Evolutionary conservation across 805 yeast genomes (phyloP).

Genomic region (Yarrowia phangngaensis): DNA sequence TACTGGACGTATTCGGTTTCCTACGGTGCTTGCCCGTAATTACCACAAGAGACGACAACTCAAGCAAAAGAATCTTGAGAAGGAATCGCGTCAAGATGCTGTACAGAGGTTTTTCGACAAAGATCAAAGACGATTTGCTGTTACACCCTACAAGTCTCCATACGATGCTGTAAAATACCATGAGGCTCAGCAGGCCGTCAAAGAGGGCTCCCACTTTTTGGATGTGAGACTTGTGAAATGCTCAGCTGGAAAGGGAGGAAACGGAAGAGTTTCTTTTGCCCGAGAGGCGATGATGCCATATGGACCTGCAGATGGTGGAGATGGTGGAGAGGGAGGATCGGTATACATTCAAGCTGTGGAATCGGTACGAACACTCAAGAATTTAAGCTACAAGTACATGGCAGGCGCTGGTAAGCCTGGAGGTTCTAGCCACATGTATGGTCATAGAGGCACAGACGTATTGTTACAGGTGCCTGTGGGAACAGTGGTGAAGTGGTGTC

Average conservation of each 20-base stretch:
- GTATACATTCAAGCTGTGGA: conserved; percentile 77
- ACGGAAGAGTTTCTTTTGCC: conserved; percentile 79
- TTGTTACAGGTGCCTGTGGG: conserved; percentile 88
- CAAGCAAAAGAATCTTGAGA: conserved; percentile 15
- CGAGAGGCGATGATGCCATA: conserved; percentile 78
- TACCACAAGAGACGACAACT: conserved; percentile 14
- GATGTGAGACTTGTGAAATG: conserved; percentile 69
- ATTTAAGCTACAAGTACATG: conserved; percentile 58
- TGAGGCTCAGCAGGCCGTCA: conserved; percentile 26
- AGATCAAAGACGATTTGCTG: conserved; percentile 16
- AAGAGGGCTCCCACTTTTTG: conserved; percentile 17
- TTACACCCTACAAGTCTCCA: conserved; percentile 24
- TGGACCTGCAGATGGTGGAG: conserved; percentile 99
- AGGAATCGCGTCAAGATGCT: conserved; percentile 16
- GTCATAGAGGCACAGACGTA: conserved; percentile 76
- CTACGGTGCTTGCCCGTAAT: conserved; percentile 11
- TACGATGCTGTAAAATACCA: conserved; percentile 23
- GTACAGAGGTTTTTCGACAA: conserved; percentile 19
- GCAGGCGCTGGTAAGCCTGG: conserved; percentile 76
- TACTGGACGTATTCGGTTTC: conserved; percentile 21
- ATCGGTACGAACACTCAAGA: conserved; percentile 67
- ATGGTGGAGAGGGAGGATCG: conserved; percentile 92
- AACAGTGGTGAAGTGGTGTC: conserved; percentile 79
- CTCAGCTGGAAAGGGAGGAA: conserved; percentile 80
- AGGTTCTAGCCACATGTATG: conserved; percentile 72